Conservation (phyloP, 1,284 basidiomycete genomes). For the Pascua sp. region DNA sequence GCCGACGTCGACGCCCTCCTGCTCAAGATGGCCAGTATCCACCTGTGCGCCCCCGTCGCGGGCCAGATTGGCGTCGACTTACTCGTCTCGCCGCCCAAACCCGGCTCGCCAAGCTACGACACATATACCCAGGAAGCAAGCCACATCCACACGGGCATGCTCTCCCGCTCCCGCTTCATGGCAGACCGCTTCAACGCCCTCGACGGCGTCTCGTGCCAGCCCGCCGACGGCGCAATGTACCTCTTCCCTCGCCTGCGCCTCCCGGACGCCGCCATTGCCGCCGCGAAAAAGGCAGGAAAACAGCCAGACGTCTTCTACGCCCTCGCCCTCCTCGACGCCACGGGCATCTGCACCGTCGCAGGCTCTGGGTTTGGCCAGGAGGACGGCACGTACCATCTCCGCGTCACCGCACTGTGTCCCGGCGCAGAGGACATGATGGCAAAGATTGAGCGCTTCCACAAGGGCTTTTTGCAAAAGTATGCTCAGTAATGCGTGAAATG, state of each 20-base stretch:
- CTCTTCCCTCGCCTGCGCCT: slow-evolving; percentile 70
- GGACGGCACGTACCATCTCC: slow-evolving; percentile 76
- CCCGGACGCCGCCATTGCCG: slow-evolving; percentile 64
- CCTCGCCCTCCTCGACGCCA: slow-evolving; percentile 68
- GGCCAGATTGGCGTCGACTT: slow-evolving; percentile 79
- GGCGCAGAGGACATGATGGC: slow-evolving; percentile 75
- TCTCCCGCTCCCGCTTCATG: slow-evolving; percentile 65
- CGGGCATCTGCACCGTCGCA: slow-evolving; percentile 84
- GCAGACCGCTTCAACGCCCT: slow-evolving; percentile 66
- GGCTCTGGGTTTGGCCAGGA: slow-evolving; percentile 85
- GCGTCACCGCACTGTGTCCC: slow-evolving; percentile 76
- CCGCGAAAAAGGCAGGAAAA: slow-evolving; percentile 64
- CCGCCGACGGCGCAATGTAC: slow-evolving; percentile 76
- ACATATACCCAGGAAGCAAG: slow-evolving; percentile 75
- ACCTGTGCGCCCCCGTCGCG: slow-evolving; percentile 74
- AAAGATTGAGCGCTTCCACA: slow-evolving; percentile 74
- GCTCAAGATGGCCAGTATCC: slow-evolving; percentile 86
- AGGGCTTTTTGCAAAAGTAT: slow-evolving; percentile 66
- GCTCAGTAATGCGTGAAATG: slow-evolving; percentile 18
- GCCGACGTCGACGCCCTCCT: slow-evolving; percentile 69
- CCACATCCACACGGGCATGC: slow-evolving; percentile 66
- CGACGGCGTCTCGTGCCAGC: slow-evolving; percentile 74
- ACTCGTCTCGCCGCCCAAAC: slow-evolving; percentile 73
- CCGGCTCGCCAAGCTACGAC: slow-evolving; percentile 66
- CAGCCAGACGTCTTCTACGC: slow-evolving; percentile 80